Conservation (phyloP, 345 rosid species). For the Populus pruinosa region DNA sequence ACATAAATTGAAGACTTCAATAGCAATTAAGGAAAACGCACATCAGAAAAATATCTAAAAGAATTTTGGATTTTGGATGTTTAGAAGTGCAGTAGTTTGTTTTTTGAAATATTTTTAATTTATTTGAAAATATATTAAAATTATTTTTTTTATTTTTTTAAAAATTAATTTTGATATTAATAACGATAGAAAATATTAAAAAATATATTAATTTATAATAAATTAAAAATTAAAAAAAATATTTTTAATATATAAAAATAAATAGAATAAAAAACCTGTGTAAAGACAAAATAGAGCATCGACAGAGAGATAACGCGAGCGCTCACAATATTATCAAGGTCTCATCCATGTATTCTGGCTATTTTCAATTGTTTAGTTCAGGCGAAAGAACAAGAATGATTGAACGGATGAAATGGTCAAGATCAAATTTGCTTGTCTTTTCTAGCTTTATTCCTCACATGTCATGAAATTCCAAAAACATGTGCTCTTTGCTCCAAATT, state of each 20-base stretch:
- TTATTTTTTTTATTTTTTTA: too few species aligned
- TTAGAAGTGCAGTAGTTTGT: too few species aligned
- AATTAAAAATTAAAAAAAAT: too few species aligned
- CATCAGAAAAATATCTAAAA: not conserved
- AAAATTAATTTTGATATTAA: too few species aligned
- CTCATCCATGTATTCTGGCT: not conserved
- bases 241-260: too few species aligned
- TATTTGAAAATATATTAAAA: too few species aligned
- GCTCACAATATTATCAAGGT: not conserved
- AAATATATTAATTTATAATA: too few species aligned
- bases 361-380: not conserved
- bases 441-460: not conserved
- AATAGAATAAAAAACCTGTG: not conserved
- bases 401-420: not conserved
- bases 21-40: not conserved
- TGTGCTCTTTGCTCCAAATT: not conserved
- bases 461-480: not conserved
- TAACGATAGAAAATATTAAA: too few species aligned
- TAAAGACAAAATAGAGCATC: not conserved
- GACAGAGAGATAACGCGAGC: not conserved
- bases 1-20: not conserved
- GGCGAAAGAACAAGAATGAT: not conserved
- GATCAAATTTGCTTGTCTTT: not conserved
- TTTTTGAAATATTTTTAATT: too few species aligned
- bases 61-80: too few species aligned